Evolutionary conservation across 176 grass and related monocot species (phyloP).

Genomic region (Phragmites australis): DNA sequence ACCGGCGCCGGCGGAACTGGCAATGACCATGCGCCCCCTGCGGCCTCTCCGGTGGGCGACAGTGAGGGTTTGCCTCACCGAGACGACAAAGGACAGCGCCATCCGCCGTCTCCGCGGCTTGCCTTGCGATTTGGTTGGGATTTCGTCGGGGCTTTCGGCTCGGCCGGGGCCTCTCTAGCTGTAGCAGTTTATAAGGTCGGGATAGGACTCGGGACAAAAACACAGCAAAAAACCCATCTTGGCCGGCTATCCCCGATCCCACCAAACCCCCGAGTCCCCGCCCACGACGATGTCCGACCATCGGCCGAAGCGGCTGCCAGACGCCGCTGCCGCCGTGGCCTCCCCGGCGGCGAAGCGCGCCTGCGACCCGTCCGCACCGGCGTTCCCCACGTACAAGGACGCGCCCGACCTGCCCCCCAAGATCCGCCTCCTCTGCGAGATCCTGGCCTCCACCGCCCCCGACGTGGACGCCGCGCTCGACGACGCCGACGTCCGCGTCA

Average conservation of each 20-base stretch:
- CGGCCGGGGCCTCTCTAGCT: not conserved
- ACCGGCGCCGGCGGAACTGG: conserved; percentile 27
- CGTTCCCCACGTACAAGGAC: conserved; percentile 56
- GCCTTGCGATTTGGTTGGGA: not conserved
- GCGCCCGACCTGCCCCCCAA: conserved; percentile 33
- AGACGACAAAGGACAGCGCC: conserved; percentile 36
- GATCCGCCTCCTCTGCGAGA: conserved; percentile 45
- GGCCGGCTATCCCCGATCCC: not conserved
- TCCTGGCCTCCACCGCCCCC: conserved; percentile 39
- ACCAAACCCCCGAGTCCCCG: not conserved
- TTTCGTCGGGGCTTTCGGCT: not conserved
- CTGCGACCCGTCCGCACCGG: conserved; percentile 18
- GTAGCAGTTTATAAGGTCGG: not conserved
- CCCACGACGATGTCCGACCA: conserved; percentile 27
- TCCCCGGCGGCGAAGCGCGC: conserved; percentile 28
- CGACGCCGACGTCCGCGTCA: conserved; percentile 44
- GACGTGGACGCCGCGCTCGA: conserved; percentile 51
- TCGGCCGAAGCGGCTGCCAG: conserved; percentile 38
- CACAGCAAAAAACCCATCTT: not conserved
- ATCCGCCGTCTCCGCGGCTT: not conserved
- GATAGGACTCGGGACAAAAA: not conserved
- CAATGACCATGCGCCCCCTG: conserved; percentile 29
- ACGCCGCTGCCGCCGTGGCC: not conserved
- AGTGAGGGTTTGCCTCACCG: conserved; percentile 23
- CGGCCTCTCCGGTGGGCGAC: conserved; percentile 18